A percentile compares a stretch with the other conserved stretches of the same genome.
These are phyloP conservation scores for Trichoderma brevicompactum DNA, from an alignment of 2,329 filamentous ascomycete species.

Conservation along the genomic window DNA sequence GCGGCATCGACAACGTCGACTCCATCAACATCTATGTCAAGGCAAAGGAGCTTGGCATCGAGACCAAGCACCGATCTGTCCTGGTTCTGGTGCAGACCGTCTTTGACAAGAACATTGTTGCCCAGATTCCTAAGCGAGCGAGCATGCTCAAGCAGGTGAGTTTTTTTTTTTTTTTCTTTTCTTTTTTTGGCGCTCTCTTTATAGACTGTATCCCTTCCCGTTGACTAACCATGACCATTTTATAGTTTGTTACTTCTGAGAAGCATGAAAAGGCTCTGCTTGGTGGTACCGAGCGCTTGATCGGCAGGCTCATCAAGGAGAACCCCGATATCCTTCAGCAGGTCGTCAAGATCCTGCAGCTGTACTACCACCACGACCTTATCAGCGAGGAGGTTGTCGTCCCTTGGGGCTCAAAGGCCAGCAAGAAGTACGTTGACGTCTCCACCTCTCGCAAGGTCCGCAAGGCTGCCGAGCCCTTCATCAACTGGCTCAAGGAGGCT, in stretches of 20 bases:
- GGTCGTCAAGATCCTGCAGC: conserved; percentile 84
- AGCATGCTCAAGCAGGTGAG: conserved; percentile 84
- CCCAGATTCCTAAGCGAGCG: conserved; percentile 84
- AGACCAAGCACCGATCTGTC: conserved; percentile 90
- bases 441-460: conserved; percentile 91
- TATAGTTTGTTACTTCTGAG: conserved; percentile 76
- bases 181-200: too few species aligned
- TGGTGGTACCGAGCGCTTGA: conserved; percentile 91
- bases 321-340: conserved; percentile 75
- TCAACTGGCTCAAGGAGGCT: conserved; percentile 90
- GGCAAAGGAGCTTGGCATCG: conserved; percentile 94
- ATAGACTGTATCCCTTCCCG: too few species aligned
- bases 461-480: conserved; percentile 91
- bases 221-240: neutral
- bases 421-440: conserved; percentile 97
- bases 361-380: conserved; percentile 89
- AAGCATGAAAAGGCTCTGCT: conserved; percentile 95
- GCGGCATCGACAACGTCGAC: conserved; percentile 76
- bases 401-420: conserved; percentile 91
- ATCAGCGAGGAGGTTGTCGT: conserved; percentile 85
- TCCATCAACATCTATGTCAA: conserved; percentile 94
- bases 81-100: conserved; percentile 91
- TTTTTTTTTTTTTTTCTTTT: conserved; percentile 28
- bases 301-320: conserved; percentile 71
- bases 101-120: conserved; percentile 86